Percentiles rank a stretch among this genome's conserved stretches.
Conservation (phyloP, 2,329 filamentous ascomycete genomes). For the Sclerotinia trifoliorum region DNA sequence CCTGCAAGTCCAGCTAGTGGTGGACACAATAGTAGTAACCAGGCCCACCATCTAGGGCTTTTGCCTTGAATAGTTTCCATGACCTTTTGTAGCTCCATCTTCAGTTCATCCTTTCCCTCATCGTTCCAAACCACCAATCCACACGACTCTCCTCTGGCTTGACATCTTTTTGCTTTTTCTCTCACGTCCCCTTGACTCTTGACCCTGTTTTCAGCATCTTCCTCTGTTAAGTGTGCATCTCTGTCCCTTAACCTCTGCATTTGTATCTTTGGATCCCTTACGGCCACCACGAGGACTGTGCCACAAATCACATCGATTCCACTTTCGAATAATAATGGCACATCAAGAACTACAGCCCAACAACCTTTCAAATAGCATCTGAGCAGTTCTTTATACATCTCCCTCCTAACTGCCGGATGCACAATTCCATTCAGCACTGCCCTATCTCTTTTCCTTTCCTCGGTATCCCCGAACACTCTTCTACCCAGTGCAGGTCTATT, state of each 20-base stretch:
- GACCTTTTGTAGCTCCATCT: conserved; percentile 62
- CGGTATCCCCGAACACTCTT: conserved; percentile 79
- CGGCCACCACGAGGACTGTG: conserved; percentile 81
- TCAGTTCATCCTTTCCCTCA: conserved; percentile 66
- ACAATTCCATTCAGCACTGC: conserved; percentile 83
- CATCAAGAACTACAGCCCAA: conserved; percentile 90
- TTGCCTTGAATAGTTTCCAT: conserved; percentile 59
- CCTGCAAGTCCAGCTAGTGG: conserved; percentile 70
- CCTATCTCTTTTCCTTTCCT: conserved; percentile 69
- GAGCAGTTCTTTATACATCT: conserved; percentile 76
- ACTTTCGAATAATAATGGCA: conserved; percentile 88
- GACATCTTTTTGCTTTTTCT: conserved; percentile 74
- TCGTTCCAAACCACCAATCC: conserved; percentile 94
- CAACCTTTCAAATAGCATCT: conserved; percentile 69
- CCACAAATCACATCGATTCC: conserved; percentile 84
- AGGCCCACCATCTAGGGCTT: conserved; percentile 67
- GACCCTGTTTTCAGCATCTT: conserved; percentile 86
- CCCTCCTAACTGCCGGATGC: conserved; percentile 81
- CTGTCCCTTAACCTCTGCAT: conserved; percentile 73
- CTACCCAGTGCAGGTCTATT: conserved; percentile 83
- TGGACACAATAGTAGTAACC: conserved; percentile 66
- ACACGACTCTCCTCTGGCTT: conserved; percentile 60
- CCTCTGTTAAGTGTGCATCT: conserved; percentile 74
- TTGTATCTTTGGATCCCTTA: conserved; percentile 76
- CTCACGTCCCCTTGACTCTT: conserved; percentile 81